These are phyloP conservation scores for Ceratobasidium sp. DNA, from an alignment of 1,284 basidiomycete genomes.

Conservation along the genomic window DNA sequence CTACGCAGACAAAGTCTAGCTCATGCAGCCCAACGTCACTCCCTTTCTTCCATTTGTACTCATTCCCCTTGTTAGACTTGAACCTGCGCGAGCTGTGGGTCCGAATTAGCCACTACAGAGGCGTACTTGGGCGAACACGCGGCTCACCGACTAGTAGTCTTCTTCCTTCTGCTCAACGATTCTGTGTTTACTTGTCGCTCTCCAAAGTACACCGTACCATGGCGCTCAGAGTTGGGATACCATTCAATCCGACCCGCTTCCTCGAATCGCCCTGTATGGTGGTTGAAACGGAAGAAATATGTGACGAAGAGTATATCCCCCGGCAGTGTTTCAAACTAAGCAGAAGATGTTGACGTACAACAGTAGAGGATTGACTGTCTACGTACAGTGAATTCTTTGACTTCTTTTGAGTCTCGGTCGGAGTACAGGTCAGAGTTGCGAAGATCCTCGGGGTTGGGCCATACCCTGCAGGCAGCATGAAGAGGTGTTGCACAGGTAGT, in stretches of 20 bases:
- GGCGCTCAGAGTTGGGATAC: slow-evolving; percentile 34
- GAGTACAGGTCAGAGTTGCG: slow-evolving; percentile 37
- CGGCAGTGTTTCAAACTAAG: slow-evolving; percentile 34
- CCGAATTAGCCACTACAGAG: slow-evolving; percentile 15
- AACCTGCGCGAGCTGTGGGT: slow-evolving; percentile 44
- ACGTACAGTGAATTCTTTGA: slow-evolving; percentile 37
- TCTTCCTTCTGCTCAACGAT: slow-evolving; percentile 43
- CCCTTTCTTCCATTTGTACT: slow-evolving; percentile 46
- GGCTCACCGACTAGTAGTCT: slow-evolving; percentile 42
- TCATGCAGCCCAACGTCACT: slow-evolving; percentile 44
- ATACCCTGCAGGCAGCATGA: slow-evolving; percentile 19
- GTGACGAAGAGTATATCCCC: slow-evolving; percentile 39
- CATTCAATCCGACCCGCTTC: slow-evolving; percentile 44
- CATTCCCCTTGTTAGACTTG: slow-evolving; percentile 44
- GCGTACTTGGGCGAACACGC: neutral
- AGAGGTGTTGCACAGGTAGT: neutral
- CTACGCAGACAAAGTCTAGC: slow-evolving; percentile 38
- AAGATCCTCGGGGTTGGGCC: slow-evolving; percentile 39
- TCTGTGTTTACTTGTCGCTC: slow-evolving; percentile 41
- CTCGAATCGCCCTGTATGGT: slow-evolving; percentile 43
- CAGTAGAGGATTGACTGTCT: neutral
- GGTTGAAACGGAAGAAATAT: slow-evolving; percentile 42
- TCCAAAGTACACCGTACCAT: slow-evolving; percentile 43
- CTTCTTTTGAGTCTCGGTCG: slow-evolving; percentile 33
- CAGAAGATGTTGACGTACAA: neutral